Evolutionary conservation across 1,284 basidiomycete genomes (phyloP).

Genomic region (Ganoderma lingzhi): DNA sequence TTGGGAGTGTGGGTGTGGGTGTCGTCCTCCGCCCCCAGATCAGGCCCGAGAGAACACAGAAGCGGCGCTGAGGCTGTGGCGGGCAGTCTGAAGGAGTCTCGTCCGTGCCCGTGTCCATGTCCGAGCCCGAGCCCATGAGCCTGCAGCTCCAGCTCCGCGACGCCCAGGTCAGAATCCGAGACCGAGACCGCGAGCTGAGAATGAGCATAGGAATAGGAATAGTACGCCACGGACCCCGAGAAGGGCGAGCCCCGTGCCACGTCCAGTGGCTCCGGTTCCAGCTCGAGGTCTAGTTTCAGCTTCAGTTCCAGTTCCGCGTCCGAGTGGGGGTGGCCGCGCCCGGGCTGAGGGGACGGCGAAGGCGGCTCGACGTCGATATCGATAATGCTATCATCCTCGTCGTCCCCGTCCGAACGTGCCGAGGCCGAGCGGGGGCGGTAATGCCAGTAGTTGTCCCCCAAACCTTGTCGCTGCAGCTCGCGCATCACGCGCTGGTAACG

Average conservation of each 20-base stretch:
- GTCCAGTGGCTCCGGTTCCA: not conserved
- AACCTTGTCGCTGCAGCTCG: slow-evolving; percentile 31
- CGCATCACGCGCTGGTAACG: slow-evolving; percentile 31
- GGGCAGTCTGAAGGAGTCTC: not conserved
- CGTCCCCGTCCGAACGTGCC: not conserved
- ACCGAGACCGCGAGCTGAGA: slow-evolving; percentile 3
- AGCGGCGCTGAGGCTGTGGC: slow-evolving; percentile 10
- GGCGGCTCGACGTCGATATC: not conserved
- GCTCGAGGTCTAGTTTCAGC: no score
- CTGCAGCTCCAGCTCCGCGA: slow-evolving; percentile 5
- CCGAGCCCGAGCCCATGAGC: not conserved
- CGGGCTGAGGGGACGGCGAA: not conserved
- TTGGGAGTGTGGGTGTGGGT: not conserved
- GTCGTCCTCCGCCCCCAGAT: not conserved
- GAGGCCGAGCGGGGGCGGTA: not conserved
- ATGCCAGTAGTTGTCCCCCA: slow-evolving; percentile 11
- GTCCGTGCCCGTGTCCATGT: not conserved
- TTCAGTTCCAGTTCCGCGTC: not conserved
- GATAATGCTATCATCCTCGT: not conserved
- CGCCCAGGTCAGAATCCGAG: not conserved
- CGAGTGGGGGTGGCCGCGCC: not conserved
- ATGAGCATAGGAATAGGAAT: not conserved
- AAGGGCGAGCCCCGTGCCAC: not conserved
- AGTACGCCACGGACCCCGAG: not conserved
- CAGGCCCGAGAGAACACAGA: slow-evolving; percentile 16